Conservation (phyloP, 2,329 filamentous ascomycete genomes). For the Alternaria viburni region DNA sequence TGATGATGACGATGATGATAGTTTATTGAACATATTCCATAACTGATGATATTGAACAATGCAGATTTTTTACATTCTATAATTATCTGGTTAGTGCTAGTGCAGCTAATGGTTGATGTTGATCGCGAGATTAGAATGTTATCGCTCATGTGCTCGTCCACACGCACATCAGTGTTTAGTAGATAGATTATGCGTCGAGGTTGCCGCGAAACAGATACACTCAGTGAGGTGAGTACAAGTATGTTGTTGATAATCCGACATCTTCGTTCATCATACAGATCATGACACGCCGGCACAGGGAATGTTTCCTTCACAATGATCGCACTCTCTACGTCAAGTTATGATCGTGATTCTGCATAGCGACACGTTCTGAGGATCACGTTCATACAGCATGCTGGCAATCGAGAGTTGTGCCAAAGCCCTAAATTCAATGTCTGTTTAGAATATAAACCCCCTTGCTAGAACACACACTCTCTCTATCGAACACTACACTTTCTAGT, state of each 20-base stretch:
- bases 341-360: background rate
- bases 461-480: background rate
- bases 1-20: background rate
- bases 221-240: background rate
- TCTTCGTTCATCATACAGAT: background rate
- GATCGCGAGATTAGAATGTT: too few species aligned
- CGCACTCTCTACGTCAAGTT: background rate
- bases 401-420: background rate
- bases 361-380: background rate
- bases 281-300: too few species aligned
- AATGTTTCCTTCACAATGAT: background rate
- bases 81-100: too few species aligned
- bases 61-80: too few species aligned
- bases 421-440: background rate
- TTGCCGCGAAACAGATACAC: background rate
- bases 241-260: background rate
- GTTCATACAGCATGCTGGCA: background rate
- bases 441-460: background rate
- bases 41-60: accelerated
- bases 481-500: background rate
- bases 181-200: background rate
- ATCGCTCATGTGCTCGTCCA: too few species aligned
- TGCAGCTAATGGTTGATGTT: too few species aligned
- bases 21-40: accelerated
- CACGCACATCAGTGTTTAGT: background rate